Conservation (phyloP, 768 basidiomycete species). For the Phlebiopsis gigantea region DNA sequence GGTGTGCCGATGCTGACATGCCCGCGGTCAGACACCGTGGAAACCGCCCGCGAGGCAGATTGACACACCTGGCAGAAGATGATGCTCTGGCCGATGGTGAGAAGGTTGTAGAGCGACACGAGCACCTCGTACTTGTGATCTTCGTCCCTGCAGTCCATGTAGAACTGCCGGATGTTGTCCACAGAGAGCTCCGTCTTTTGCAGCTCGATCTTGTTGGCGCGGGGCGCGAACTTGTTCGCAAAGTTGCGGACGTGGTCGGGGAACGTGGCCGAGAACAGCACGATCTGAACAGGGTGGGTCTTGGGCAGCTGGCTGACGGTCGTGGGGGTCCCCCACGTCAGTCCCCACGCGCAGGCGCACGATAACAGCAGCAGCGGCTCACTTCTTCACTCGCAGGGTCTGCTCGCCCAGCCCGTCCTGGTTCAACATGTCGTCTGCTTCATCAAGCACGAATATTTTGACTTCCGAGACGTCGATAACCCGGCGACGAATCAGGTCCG, state of each 20-base stretch:
- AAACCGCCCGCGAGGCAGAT: not conserved
- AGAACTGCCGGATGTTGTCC: slow-evolving; percentile 93
- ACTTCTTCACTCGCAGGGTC: slow-evolving; percentile 93
- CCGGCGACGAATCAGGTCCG: slow-evolving; percentile 72
- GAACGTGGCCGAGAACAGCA: slow-evolving; percentile 98
- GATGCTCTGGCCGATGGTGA: slow-evolving; percentile 97
- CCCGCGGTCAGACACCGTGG: not conserved
- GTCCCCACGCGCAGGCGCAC: not conserved
- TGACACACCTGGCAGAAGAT: slow-evolving; percentile 89
- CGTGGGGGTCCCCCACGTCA: not conserved
- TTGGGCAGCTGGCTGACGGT: slow-evolving; percentile 53
- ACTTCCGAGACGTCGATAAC: slow-evolving; percentile 77
- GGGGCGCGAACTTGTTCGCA: slow-evolving; percentile 88
- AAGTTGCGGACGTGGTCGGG: slow-evolving; percentile 90
- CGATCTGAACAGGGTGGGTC: slow-evolving; percentile 61
- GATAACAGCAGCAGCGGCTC: slow-evolving; percentile 23
- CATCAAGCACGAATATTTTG: slow-evolving; percentile 93
- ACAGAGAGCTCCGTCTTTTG: slow-evolving; percentile 92
- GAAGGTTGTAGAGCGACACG: slow-evolving; percentile 79
- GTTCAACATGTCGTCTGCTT: slow-evolving; percentile 99
- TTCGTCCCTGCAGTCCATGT: slow-evolving; percentile 91
- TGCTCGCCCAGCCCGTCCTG: slow-evolving; percentile 93
- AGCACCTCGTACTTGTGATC: slow-evolving; percentile 95
- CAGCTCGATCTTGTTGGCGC: slow-evolving; percentile 94
- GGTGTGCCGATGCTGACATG: slow-evolving; percentile 72